Percentiles rank a stretch among this genome's conserved stretches.
phyloP scores from a whole-genome alignment of 352 stramenopile genomes.

The Globisporangium cystogenes region DNA sequence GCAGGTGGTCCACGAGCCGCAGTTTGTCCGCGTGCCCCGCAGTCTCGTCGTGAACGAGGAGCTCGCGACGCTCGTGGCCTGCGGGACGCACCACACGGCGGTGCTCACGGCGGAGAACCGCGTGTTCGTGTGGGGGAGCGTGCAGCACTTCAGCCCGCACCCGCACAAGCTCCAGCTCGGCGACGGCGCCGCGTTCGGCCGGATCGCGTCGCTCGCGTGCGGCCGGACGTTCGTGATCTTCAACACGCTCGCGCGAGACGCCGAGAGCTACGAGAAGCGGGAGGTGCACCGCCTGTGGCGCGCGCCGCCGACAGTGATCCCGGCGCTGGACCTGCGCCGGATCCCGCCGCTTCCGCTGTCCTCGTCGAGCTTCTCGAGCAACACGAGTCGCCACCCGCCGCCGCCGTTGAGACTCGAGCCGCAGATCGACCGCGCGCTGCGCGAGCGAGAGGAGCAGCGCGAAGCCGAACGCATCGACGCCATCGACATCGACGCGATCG shows the following conservation, averaged over 20 bases:
- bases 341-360: constrained; percentile 31
- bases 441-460: constrained; percentile 24
- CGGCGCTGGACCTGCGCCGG: constrained; percentile 36
- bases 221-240: constrained; percentile 72
- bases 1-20: constrained; percentile 43
- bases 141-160: constrained; percentile 32
- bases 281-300: constrained; percentile 48
- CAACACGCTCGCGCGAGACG: constrained; percentile 48
- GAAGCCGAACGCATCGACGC: constrained; percentile 46
- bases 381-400: constrained; percentile 15
- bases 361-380: constrained; percentile 22
- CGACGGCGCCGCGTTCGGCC: constrained; percentile 28
- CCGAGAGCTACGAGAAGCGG: constrained; percentile 49
- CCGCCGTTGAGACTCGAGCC: constrained; percentile 48
- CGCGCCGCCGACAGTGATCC: constrained; percentile 34
- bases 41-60: constrained; percentile 35
- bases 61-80: constrained; percentile 34
- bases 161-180: constrained; percentile 29
- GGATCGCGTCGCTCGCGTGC: constrained; percentile 57
- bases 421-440: constrained; percentile 26
- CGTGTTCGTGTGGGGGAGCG: constrained; percentile 68
- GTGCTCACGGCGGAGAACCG: constrained; percentile 41
- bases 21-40: constrained; percentile 24
- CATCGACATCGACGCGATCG: constrained; percentile 57
- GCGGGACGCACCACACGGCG: constrained; percentile 62